Evolutionary conservation across 805 yeast genomes (phyloP), one percentile per base, ranked within the genome.

Genomic region (Starmera pachycereana): DNA sequence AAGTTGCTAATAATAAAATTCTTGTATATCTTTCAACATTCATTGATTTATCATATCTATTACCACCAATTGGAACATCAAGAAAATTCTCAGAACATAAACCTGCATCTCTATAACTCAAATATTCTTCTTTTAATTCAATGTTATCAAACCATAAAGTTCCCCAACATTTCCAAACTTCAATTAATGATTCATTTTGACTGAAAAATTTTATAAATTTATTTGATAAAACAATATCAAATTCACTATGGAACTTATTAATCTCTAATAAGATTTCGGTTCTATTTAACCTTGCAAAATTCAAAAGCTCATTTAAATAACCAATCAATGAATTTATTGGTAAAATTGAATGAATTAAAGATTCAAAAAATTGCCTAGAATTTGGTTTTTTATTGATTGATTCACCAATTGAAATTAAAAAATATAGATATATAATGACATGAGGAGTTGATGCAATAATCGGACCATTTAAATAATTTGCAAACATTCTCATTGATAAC

Each of bases 81-180:
- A 79, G 44, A 31, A 64, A 73, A 41, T 77, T 64, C 46, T 71
- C 69, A 42, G 71, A 73, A 36, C 58, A 57, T n/a, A 80, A 71
- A 9, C 88, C 87, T 4, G 80, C 73, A 18, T 69, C 68, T 36
- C 60, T 66, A 30, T 66, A 60, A 36, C 65, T 71, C 33, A 60
- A 60, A 46, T 70, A 72, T 47, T 77, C 83, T 5, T 62, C 65
- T 51, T 81, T 82, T 35, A 67, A 55, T 12, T 63, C 52, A 32
- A 83, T 63, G 22, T 63, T 62, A 57, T 83, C 89, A 59, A 74
- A 84, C 90, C 92, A 83, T 33, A 84, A 55, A 0, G 87, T 73
- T 2, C 94, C 94, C 87, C 90, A 82, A 51, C 88, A 78, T 53
- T 78, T 79, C 89, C 89, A 83, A 16, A 78, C 81, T 58, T 84